phyloP scores from a whole-genome alignment of 1,284 basidiomycete genomes.

The Wolfiporia cocos region DNA sequence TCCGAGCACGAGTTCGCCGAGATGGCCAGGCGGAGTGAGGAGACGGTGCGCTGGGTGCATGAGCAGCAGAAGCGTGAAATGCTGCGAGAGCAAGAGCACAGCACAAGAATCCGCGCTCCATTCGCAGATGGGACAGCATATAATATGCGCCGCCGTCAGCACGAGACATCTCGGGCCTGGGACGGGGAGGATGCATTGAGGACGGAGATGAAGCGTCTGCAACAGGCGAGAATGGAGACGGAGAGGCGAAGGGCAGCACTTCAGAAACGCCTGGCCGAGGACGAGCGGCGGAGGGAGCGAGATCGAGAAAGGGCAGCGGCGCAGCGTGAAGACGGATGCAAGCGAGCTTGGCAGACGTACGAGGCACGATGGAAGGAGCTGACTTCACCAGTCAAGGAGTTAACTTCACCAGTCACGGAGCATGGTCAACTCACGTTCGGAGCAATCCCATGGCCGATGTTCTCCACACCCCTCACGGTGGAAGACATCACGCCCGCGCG shows the following conservation, averaged over 20 bases:
- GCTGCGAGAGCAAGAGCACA: constrained; percentile 18
- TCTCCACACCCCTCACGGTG: constrained; percentile 32
- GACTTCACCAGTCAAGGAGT: no score
- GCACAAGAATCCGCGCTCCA: no score
- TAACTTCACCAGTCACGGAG: constrained; percentile 36
- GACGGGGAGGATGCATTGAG: constrained; percentile 29
- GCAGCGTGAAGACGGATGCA: constrained; percentile 34
- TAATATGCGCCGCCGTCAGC: no score
- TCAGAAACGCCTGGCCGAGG: constrained; percentile 23
- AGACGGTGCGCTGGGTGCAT: constrained; percentile 56
- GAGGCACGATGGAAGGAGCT: constrained; percentile 55
- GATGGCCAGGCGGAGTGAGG: constrained; percentile 37
- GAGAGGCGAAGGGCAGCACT: constrained; percentile 32
- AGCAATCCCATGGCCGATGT: constrained; percentile 66
- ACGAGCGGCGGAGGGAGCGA: constrained; percentile 19
- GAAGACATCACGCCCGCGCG: constrained; percentile 44
- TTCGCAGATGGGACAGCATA: no score
- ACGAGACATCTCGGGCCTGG: no score
- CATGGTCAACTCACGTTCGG: constrained; percentile 45
- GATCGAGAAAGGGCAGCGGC: constrained; percentile 30
- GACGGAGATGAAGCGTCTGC: constrained; percentile 26
- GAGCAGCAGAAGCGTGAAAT: constrained; percentile 36
- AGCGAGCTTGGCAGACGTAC: constrained; percentile 53
- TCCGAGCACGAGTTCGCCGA: constrained; percentile 44
- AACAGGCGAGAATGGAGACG: constrained; percentile 22